Evolutionary conservation across 257 asterid genomes (phyloP), one percentile per base, ranked within the genome.

Genomic region (Lantana camara): DNA sequence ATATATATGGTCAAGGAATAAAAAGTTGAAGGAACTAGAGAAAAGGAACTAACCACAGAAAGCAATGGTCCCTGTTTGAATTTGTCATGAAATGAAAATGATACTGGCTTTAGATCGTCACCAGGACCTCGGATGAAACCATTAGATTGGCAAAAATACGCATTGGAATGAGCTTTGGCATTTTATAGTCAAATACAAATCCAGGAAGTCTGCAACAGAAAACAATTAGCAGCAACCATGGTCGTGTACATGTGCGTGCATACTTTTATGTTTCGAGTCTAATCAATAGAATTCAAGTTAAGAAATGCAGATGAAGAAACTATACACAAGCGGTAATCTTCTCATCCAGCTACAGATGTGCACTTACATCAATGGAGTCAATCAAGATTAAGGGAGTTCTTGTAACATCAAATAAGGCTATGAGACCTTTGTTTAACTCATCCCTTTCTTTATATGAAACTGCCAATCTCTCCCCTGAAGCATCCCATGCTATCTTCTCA

Each of bases 121-220:
- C 97, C 99, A 59, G 97, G 97, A 57, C 99, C 99, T 75, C 99
- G 79, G 66, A 94, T 83, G 82, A 94, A 94, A 42, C 99, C 99
- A 76, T 96, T 92, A 80, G 12, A 75, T 52, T 35, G 13, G 68
- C 49, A 64, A 50, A 72, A n/a, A 45, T 12, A 62, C 48, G 51
- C 38, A 51, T 37, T 15, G 35, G 20, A 59, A 60, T 50, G 14
- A 16, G 72, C 30, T 45, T 58, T 37, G n/a, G 50, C 49, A 21
- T 16, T 16, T 23, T 47, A 3, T 56, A 17, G 48, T n/a, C n/a
- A n/a, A n/a, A n/a, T n/a, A n/a, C n/a, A n/a, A n/a, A n/a, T n/a
- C n/a, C n/a, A n/a, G n/a, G n/a, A n/a, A n/a, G n/a, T n/a, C n/a
- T n/a, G n/a, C n/a, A n/a, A n/a, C n/a, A n/a, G n/a, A n/a, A n/a